These are phyloP conservation scores for Stagonosporopsis cucurbitacearum DNA, from an alignment of 2,329 filamentous ascomycete genomes.

Conservation along the genomic window DNA sequence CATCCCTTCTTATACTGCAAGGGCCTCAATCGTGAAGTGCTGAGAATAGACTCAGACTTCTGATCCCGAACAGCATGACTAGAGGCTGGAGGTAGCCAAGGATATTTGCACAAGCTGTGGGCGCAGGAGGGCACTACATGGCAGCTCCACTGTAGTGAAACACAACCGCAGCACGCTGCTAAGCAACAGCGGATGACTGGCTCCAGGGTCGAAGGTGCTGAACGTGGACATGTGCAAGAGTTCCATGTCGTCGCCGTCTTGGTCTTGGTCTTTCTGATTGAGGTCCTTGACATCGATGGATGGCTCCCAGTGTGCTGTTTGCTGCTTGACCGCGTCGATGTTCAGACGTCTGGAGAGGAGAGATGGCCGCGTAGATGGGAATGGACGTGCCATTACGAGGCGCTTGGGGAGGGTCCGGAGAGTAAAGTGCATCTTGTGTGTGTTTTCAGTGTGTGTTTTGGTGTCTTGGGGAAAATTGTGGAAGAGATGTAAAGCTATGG, in stretches of 20 bases:
- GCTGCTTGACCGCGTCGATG: slow-evolving; percentile 1
- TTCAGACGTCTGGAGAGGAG: not conserved
- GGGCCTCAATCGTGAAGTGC: too few relatives aligned
- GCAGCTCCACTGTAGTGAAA: not conserved
- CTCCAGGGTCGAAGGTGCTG: slow-evolving; percentile 16
- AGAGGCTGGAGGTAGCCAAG: too few relatives aligned
- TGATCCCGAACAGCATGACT: too few relatives aligned
- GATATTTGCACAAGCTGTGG: too few relatives aligned
- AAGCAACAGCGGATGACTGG: slow-evolving; percentile 4
- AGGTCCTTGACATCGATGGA: not conserved
- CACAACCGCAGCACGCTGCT: not conserved
- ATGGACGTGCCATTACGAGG: too few relatives aligned
- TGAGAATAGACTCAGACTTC: too few relatives aligned
- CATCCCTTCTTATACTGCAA: too few relatives aligned
- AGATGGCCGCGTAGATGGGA: too few relatives aligned
- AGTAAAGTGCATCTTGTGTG: not conserved
- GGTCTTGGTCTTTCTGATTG: not conserved
- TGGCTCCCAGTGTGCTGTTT: slow-evolving; percentile 12
- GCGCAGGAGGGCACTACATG: not conserved
- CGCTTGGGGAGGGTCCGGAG: not conserved
- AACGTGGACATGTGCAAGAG: slow-evolving; percentile 7
- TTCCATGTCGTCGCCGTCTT: not conserved
- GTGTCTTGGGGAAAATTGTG: not conserved
- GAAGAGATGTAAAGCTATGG: too few relatives aligned
- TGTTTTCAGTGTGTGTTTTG: not conserved